Evolutionary conservation across 768 basidiomycete species (phyloP), one percentile per base, ranked within the genome.

Genomic region (Tricholoma sp.): DNA sequence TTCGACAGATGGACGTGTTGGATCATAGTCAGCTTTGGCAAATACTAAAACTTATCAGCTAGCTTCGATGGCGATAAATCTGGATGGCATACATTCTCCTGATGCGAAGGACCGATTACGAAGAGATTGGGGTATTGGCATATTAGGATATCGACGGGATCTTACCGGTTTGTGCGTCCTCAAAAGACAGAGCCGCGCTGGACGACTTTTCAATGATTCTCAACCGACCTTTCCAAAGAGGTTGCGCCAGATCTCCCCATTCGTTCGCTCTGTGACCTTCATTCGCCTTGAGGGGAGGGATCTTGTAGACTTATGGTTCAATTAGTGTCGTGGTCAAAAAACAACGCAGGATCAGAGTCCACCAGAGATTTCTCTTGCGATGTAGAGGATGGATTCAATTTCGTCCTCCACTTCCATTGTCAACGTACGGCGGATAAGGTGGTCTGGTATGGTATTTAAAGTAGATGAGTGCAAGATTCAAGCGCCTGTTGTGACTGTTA

Each of bases 351-450:
- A 35, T 14, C 35, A 34, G 39, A 27, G 71, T 75, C 67, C 64
- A 93, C 93, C 92, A 77, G 89, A 94, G 54, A 95, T 80, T 76
- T 95, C 94, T 39, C 94, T 80, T n/a, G 84, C 88, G 61, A 96
- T 86, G 71, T 91, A 94, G 35, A 97, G 76, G 63, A 95, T 83
- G 47, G 91, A 92, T 71, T 95, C 89, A 58, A 95, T 88, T 66
- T 94, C 92, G 58, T 94, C 91, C 57, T 83, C 81, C 58, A 67
- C 62, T 47, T 86, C 82, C 80, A 86, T 86, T 32, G 50, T 64
- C 32, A 35, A 54, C 19, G 19, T 24, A 50, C n/a, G 39, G 22
- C 32, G 29, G 43, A n/a, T 54, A 9, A 24, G 21, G 49, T 49
- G 54, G 52, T 50, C 45, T 27, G 8, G 7, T 2, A 37, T n/a